These are phyloP conservation scores for Malus sieversii DNA, from an alignment of 306 rosid species.

Conservation along the genomic window DNA sequence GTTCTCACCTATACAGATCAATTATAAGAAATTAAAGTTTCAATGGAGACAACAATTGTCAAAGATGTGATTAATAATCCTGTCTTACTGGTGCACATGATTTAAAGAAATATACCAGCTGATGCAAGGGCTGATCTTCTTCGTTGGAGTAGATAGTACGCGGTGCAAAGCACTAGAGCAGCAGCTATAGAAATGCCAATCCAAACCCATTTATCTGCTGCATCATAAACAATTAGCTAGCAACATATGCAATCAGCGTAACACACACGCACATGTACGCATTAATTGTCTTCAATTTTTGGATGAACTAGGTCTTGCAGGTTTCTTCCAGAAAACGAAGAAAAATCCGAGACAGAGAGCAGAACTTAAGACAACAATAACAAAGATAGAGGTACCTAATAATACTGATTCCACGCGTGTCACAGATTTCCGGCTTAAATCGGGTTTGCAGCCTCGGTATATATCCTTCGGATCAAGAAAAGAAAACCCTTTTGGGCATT, in stretches of 20 bases:
- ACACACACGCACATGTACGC: background rate
- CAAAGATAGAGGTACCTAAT: conserved; percentile 12
- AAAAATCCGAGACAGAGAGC: background rate
- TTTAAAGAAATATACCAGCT: background rate
- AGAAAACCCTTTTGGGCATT: conserved; percentile 25
- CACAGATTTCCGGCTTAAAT: too few species aligned
- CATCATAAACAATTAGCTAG: background rate
- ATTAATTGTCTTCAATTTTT: too few species aligned
- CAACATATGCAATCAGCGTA: too few species aligned
- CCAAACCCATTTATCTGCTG: conserved; percentile 14
- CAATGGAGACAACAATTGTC: background rate
- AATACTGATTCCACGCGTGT: conserved; percentile 3
- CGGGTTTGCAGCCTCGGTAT: conserved; percentile 12
- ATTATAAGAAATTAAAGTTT: background rate
- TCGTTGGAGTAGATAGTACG: background rate
- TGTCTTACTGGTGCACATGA: background rate
- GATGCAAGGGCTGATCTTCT: background rate
- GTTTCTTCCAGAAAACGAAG: background rate
- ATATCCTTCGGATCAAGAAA: conserved; percentile 15
- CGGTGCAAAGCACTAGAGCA: too few species aligned
- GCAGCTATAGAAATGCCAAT: background rate
- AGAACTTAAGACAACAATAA: conserved; percentile 6
- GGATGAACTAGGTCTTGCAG: too few species aligned
- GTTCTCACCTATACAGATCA: background rate
- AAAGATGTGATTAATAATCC: background rate